Base-by-base conservation (phyloP, 805 yeast genomes). In the Zygoascus flipseniorum region DNA sequence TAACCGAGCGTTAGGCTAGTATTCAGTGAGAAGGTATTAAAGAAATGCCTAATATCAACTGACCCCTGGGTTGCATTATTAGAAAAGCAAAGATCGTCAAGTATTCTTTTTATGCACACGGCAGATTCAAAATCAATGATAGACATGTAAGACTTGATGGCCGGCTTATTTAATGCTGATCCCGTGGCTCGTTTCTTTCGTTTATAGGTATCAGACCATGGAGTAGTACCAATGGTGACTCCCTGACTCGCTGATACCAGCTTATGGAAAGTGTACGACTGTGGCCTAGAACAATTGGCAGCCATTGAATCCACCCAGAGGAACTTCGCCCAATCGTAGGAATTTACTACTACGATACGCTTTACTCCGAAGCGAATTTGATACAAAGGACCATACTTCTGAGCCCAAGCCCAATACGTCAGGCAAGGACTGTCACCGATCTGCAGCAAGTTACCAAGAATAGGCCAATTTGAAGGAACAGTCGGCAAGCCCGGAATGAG, bases 261-360 rank as follows among this genome's bases (percentile, higher is more conserved):
- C 18, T 73, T 69, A 67, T 86, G 93, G 67, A 86, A 86, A 1
- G 89, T 83, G 65, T 78, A 79, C 52, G 77, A 71, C 19, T 74
- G 66, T 0, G 93, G 93, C 43, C 95, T 70, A 1, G 92, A 85
- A 59, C 80, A 82, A 55, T 78, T 79, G 2, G 82, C 77, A 35
- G 71, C 64, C 8, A 81, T 69, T 57, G 73, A 72, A 31, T 65
- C 66, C 28, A 76, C 65, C 86, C 86, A 84, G 2, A 86, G 66
- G 23, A 69, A 69, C 41, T 67, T 64, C 1, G 82, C 80, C 6
- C 83, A 76, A 3, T 74, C 76, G 58, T 70, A 82, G 1, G 85
- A 76, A 62, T 86, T 84, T n/a, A 81, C 90, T 16, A 86, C 82
- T 11, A 86, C 75, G 1, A 83, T 77, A 13, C 76, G 68, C 42